A percentile compares a stretch with the other conserved stretches of the same genome.
Conservation (phyloP, 768 basidiomycete genomes). For the Termitomyces sp. region DNA sequence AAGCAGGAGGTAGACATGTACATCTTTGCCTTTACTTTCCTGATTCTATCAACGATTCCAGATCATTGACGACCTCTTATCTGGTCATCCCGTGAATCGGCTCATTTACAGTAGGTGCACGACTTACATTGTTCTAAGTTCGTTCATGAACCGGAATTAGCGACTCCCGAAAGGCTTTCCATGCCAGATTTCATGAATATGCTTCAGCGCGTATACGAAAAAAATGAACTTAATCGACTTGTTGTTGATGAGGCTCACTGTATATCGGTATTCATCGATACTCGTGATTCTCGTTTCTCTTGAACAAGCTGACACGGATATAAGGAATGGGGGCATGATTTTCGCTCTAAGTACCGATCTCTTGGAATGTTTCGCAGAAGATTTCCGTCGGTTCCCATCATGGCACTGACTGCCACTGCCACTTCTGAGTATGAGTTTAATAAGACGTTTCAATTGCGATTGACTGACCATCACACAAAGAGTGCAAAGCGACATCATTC, state of each 20-base stretch:
- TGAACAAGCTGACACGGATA: neutral
- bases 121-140: neutral
- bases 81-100: conserved; percentile 53
- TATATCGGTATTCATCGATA: conserved; percentile 58
- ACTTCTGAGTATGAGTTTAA: conserved; percentile 52
- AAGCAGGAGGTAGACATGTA: conserved; percentile 43
- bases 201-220: conserved; percentile 47
- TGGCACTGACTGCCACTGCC: conserved; percentile 85
- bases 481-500: conserved; percentile 72
- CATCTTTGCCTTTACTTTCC: neutral
- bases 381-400: conserved; percentile 73
- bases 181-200: conserved; percentile 49
- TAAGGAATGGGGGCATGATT: conserved; percentile 86
- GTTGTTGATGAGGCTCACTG: conserved; percentile 89
- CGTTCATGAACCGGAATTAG: conserved; percentile 28
- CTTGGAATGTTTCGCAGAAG: conserved; percentile 67
- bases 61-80: conserved; percentile 61
- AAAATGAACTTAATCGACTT: conserved; percentile 62
- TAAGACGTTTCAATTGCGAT: neutral
- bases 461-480: conserved; percentile 30
- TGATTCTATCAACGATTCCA: conserved; percentile 21
- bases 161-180: conserved; percentile 74
- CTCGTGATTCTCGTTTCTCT: neutral
- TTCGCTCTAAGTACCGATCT: conserved; percentile 68
- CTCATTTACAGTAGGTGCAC: conserved; percentile 66